phyloP scores from a whole-genome alignment of 2,329 filamentous ascomycete species.

The Ciborinia camelliae region DNA sequence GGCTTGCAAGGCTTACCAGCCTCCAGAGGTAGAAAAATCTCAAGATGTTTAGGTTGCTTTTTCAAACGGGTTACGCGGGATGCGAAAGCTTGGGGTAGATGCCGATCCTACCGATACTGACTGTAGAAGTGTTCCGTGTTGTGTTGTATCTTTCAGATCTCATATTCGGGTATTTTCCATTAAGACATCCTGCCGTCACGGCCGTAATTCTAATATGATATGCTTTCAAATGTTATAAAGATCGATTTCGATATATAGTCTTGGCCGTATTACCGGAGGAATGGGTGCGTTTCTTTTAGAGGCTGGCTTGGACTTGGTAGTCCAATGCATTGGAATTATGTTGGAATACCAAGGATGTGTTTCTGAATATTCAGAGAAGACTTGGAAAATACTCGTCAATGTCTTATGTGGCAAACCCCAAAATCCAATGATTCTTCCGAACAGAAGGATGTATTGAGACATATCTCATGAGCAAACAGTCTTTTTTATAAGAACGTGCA shows the following conservation, averaged over 20 bases:
- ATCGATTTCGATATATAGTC: neutral
- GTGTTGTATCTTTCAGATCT: too few relatives aligned
- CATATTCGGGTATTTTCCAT: too few relatives aligned
- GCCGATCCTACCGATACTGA: neutral
- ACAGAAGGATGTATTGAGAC: too few relatives aligned
- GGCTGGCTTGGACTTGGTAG: neutral
- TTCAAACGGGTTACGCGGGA: neutral
- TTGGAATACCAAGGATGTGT: neutral
- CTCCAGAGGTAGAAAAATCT: neutral
- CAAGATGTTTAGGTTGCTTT: neutral
- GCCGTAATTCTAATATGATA: too few relatives aligned
- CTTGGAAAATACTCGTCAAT: too few relatives aligned
- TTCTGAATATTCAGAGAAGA: neutral
- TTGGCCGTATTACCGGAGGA: neutral
- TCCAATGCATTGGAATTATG: neutral
- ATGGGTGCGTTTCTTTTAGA: neutral
- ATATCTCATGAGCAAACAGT: too few relatives aligned
- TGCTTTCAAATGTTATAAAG: neutral
- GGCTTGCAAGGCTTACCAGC: neutral
- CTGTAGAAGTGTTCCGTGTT: neutral
- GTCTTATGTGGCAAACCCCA: neutral
- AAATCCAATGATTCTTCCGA: neutral
- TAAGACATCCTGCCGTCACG: neutral
- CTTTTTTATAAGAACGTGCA: neutral
- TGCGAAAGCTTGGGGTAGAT: neutral